These are phyloP conservation scores for Monascus ruber DNA, from an alignment of 2,329 filamentous ascomycete species.

Conservation along the genomic window DNA sequence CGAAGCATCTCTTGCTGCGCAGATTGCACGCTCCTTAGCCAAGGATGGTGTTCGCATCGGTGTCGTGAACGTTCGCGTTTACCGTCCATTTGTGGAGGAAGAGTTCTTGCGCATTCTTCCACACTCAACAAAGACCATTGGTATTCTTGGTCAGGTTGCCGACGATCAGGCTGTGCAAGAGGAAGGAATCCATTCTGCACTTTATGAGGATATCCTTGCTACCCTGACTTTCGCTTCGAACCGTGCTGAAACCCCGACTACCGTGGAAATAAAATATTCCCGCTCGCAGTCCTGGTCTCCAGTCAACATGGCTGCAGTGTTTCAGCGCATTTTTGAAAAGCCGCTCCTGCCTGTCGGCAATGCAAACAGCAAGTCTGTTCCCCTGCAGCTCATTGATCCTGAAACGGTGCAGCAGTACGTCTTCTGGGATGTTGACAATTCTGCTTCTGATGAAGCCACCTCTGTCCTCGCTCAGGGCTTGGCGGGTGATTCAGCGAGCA, in stretches of 20 bases:
- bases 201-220: constrained; percentile 86
- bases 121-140: constrained; percentile 60
- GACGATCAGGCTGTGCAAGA: constrained; percentile 64
- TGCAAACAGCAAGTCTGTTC: constrained; percentile 21
- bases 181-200: constrained; percentile 62
- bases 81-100: constrained; percentile 90
- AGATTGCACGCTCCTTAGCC: constrained; percentile 64
- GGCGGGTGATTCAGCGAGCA: constrained; percentile 48
- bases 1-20: constrained; percentile 74
- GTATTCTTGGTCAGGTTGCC: constrained; percentile 79
- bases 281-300: constrained; percentile 56
- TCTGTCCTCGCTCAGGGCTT: constrained; percentile 49
- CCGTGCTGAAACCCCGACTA: constrained; percentile 50
- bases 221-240: constrained; percentile 67
- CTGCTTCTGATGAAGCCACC: constrained; percentile 54
- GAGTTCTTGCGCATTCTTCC: constrained; percentile 78
- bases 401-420: constrained; percentile 66
- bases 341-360: constrained; percentile 22
- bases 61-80: constrained; percentile 82
- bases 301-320: constrained; percentile 31
- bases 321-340: constrained; percentile 34
- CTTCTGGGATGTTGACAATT: constrained; percentile 85
- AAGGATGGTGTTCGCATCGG: constrained; percentile 67
- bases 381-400: constrained; percentile 43
- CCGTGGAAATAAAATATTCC: constrained; percentile 83